Evolutionary conservation across 768 basidiomycete species (phyloP).

Genomic region (Lentinula lateritia): DNA sequence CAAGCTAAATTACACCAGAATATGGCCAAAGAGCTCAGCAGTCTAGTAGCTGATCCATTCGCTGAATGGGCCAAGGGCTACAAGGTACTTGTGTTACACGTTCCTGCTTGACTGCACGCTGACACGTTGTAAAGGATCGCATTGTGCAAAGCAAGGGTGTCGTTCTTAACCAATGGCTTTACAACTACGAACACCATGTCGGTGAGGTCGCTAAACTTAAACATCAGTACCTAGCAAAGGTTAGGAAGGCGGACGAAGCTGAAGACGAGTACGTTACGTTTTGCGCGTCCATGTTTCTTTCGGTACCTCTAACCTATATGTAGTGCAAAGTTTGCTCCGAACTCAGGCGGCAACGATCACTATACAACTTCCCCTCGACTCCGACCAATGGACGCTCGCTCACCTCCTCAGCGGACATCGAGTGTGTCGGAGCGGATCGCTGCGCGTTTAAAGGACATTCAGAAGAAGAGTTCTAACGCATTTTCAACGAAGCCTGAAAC

Average conservation of each 20-base stretch:
- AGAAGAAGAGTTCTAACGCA: slow-evolving; percentile 40
- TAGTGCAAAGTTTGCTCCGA: slow-evolving; percentile 88
- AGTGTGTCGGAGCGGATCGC: slow-evolving; percentile 87
- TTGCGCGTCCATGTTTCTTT: neutral
- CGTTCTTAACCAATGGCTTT: slow-evolving; percentile 62
- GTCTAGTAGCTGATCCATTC: slow-evolving; percentile 77
- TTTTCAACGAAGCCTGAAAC: slow-evolving; percentile 13
- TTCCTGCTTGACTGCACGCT: slow-evolving; percentile 5
- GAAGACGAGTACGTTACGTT: slow-evolving; percentile 80
- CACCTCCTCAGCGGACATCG: slow-evolving; percentile 55
- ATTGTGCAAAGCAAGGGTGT: slow-evolving; percentile 52
- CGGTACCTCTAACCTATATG: slow-evolving; percentile 1
- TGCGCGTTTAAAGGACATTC: slow-evolving; percentile 75
- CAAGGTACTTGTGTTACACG: slow-evolving; percentile 38
- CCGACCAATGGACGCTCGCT: slow-evolving; percentile 47
- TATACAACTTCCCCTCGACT: slow-evolving; percentile 79
- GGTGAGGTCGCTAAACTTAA: slow-evolving; percentile 69
- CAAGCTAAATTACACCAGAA: slow-evolving; percentile 74
- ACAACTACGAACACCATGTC: slow-evolving; percentile 64
- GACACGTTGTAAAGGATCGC: slow-evolving; percentile 40
- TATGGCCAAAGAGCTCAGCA: slow-evolving; percentile 70
- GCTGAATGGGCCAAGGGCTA: slow-evolving; percentile 72
- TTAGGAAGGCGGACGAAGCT: slow-evolving; percentile 81
- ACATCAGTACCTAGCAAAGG: slow-evolving; percentile 71
- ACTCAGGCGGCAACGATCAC: slow-evolving; percentile 51